Conservation (phyloP, 306 rosid species). For the Cucurbita pepo region DNA sequence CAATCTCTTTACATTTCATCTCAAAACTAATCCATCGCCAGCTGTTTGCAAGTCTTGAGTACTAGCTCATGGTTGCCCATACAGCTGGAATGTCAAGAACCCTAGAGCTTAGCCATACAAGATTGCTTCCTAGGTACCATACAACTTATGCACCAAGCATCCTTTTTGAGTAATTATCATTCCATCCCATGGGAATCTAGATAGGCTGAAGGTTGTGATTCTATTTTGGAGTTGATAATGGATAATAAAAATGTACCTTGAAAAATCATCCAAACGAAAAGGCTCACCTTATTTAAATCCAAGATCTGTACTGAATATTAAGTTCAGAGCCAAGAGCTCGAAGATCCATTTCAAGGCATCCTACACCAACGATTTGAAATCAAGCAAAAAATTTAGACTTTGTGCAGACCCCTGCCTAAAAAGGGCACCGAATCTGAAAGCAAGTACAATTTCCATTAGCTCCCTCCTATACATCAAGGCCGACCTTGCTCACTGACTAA, state of each 20-base stretch:
- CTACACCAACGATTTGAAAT: not conserved
- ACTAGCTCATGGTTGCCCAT: not conserved
- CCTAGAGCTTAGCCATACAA: not conserved
- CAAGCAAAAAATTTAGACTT: not conserved
- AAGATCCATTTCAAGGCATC: not conserved
- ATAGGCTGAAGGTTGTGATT: not conserved
- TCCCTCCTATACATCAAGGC: not conserved
- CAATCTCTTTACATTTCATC: not conserved
- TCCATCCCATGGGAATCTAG: not conserved
- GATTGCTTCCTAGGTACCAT: not conserved
- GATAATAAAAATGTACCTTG: not conserved
- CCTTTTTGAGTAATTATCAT: not conserved
- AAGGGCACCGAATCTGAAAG: not conserved
- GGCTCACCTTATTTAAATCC: not conserved
- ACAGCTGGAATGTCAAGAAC: not conserved
- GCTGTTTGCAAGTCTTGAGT: not conserved
- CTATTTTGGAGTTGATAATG: not conserved
- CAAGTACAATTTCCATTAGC: not conserved
- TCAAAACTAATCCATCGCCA: not conserved
- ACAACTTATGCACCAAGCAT: not conserved
- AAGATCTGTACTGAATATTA: not conserved
- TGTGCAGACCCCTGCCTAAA: not conserved
- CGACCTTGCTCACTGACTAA: not conserved
- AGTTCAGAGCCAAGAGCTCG: not conserved
- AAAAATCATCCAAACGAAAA: not conserved